A percentile compares a stretch with the other conserved stretches of the same genome.
These are phyloP conservation scores for Salix purpurea DNA, from an alignment of 345 rosid species.

Conservation along the genomic window DNA sequence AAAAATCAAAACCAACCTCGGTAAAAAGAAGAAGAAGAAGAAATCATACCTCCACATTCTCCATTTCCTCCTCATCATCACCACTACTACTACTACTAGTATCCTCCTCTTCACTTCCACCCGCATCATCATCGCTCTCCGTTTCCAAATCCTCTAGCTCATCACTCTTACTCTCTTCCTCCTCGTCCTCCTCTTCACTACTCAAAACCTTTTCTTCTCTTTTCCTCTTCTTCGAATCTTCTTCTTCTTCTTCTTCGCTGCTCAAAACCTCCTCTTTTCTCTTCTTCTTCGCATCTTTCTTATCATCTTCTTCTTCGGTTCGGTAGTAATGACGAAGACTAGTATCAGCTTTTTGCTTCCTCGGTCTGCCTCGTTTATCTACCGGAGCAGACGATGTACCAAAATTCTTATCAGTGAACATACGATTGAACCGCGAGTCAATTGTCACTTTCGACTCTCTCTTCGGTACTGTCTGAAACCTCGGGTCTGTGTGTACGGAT, in stretches of 20 bases:
- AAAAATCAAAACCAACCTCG: background rate
- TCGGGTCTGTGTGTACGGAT: constrained; percentile 66
- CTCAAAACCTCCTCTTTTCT: background rate
- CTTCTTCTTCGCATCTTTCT: background rate
- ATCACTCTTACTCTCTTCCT: background rate
- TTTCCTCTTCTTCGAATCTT: constrained; percentile 23
- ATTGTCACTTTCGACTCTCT: constrained; percentile 60
- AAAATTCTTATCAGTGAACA: constrained; percentile 58
- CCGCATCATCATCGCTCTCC: constrained; percentile 7
- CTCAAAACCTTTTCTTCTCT: constrained; percentile 13
- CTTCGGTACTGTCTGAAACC: constrained; percentile 71
- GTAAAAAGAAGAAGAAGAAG: background rate
- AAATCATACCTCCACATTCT: constrained; percentile 38
- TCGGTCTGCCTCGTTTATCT: constrained; percentile 79
- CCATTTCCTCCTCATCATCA: constrained; percentile 44
- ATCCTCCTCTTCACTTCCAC: constrained; percentile 22
- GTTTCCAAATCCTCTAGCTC: constrained; percentile 21
- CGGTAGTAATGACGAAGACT: constrained; percentile 62
- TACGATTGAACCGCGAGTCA: constrained; percentile 64
- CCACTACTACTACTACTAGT: constrained; percentile 26
- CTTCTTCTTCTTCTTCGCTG: constrained; percentile 12
- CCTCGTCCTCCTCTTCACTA: constrained; percentile 8
- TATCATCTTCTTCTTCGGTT: constrained; percentile 34
- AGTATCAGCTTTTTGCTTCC: constrained; percentile 33
- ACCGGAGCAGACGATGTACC: constrained; percentile 46